phyloP scores from a whole-genome alignment of 345 rosid species.

The Viola odorata region DNA sequence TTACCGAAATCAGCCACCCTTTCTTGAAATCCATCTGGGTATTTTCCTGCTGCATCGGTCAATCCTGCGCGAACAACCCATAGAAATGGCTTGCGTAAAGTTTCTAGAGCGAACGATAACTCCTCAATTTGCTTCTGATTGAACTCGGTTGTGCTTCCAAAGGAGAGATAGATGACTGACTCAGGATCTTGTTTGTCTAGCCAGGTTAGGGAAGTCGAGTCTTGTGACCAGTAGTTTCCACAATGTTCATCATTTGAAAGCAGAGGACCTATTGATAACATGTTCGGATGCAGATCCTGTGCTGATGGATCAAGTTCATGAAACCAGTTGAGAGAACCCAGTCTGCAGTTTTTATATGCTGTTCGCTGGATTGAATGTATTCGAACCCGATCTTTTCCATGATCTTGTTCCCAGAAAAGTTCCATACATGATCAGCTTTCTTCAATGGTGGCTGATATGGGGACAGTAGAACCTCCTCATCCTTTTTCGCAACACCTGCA shows the following conservation, averaged over 20 bases:
- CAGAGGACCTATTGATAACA: conserved; percentile 1
- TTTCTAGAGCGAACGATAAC: conserved; percentile 10
- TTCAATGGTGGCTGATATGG: not conserved
- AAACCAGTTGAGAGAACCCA: conserved; percentile 11
- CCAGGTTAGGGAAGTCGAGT: conserved; percentile 8
- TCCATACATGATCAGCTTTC: not conserved
- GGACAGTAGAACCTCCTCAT: not conserved
- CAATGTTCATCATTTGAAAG: not conserved
- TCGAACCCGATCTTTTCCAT: not conserved
- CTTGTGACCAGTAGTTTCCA: conserved; percentile 8
- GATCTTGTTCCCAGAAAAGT: not conserved
- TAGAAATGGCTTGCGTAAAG: conserved; percentile 2
- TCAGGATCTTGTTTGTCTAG: conserved; percentile 4
- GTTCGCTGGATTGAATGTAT: not conserved
- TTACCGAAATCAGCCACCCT: conserved; percentile 3
- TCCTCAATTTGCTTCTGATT: conserved; percentile 5
- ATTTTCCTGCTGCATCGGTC: not conserved
- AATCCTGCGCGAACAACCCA: conserved; percentile 3
- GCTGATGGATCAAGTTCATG: conserved; percentile 8
- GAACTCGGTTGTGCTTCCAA: conserved; percentile 4
- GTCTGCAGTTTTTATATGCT: not conserved
- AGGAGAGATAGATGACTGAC: conserved; percentile 14
- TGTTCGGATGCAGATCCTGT: not conserved
- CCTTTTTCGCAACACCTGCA: conserved; percentile 10
- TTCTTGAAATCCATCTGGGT: not conserved